Evolutionary conservation across 441 rosid genomes (phyloP).

Genomic region (Populus trichocarpa): DNA sequence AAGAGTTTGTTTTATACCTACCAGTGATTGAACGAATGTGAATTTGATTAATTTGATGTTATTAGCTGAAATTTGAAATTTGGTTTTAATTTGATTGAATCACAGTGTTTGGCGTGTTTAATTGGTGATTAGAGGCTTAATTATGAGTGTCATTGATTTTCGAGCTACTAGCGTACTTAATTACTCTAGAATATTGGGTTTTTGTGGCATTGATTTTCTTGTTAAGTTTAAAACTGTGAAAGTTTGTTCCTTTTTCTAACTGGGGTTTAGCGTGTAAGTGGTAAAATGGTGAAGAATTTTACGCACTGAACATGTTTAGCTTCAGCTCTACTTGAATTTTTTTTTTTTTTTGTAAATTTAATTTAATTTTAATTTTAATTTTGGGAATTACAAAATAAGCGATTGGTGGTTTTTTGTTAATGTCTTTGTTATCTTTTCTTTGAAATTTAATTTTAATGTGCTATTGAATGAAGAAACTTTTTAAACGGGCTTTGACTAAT

Average conservation of each 20-base stretch:
- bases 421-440: not conserved
- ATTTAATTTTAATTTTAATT: not conserved
- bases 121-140: constrained; percentile 1
- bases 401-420: not conserved
- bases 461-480: not conserved
- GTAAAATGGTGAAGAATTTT: not conserved
- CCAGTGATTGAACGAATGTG: not conserved
- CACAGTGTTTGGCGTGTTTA: not conserved
- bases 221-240: not conserved
- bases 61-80: not conserved
- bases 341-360: not conserved
- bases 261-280: not conserved
- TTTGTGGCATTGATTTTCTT: constrained; percentile 4
- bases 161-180: not conserved
- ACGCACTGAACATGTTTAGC: not conserved
- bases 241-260: not conserved
- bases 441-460: not conserved
- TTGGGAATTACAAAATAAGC: not conserved
- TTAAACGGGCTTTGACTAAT: constrained; percentile 6
- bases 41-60: not conserved
- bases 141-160: not conserved
- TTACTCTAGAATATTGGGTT: not conserved
- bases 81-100: constrained; percentile 4
- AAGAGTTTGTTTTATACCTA: constrained; percentile 1
- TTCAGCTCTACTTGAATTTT: not conserved